phyloP scores from a whole-genome alignment of 768 basidiomycete species.

The Sporobolomyces roseus region DNA sequence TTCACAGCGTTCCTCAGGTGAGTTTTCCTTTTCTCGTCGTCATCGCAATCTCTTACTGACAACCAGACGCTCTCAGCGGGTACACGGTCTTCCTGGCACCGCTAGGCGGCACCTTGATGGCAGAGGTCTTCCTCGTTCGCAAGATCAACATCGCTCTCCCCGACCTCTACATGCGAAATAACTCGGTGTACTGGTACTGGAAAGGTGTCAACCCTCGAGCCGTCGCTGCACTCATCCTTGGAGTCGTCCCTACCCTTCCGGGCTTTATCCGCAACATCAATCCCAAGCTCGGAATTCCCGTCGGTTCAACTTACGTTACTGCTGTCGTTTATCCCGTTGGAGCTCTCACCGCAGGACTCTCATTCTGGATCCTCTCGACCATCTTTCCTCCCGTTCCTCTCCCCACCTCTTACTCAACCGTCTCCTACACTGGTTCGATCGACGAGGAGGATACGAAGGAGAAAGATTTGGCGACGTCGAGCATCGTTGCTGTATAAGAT shows the following conservation, averaged over 20 bases:
- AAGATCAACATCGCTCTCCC: conserved; percentile 26
- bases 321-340: conserved; percentile 10
- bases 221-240: conserved; percentile 62
- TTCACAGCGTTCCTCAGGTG: conserved; percentile 72
- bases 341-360: background rate
- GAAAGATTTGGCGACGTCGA: conserved; percentile 16
- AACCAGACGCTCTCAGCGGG: too few relatives aligned
- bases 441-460: conserved; percentile 19
- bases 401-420: conserved; percentile 7
- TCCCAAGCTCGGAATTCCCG: conserved; percentile 29
- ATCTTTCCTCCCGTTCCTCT: conserved; percentile 21
- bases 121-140: conserved; percentile 43
- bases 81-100: conserved; percentile 27
- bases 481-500: background rate
- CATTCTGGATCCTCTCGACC: background rate
- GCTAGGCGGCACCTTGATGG: conserved; percentile 41
- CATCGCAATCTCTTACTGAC: too few relatives aligned
- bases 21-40: conserved; percentile 43
- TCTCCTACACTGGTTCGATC: background rate
- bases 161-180: conserved; percentile 47
- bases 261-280: conserved; percentile 39
- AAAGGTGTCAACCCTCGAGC: conserved; percentile 67
- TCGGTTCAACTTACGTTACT: conserved; percentile 14
- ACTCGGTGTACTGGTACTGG: conserved; percentile 49
- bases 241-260: conserved; percentile 48